Evolutionary conservation across 2,329 filamentous ascomycete genomes (phyloP).

Genomic region (Camptophora hylomeconis): DNA sequence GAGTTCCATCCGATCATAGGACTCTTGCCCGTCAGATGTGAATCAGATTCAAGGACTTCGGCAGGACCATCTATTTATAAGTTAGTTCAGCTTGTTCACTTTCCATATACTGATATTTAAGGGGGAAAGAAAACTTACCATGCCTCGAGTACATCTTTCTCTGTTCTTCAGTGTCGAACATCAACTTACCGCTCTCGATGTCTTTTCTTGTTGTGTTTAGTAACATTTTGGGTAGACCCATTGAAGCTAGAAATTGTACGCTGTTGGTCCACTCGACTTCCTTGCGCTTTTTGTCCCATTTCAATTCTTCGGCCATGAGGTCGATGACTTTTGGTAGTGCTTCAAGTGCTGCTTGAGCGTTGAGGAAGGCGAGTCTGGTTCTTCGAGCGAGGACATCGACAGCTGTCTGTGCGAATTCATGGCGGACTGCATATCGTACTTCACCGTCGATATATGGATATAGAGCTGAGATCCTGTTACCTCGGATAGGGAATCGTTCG

Average conservation of each 20-base stretch:
- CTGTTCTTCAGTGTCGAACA: conserved; percentile 29
- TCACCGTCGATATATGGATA: conserved; percentile 92
- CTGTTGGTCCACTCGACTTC: conserved; percentile 69
- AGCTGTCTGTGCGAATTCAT: conserved; percentile 86
- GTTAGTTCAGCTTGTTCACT: too few species aligned
- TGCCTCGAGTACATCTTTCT: conserved; percentile 28
- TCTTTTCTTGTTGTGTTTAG: conserved; percentile 42
- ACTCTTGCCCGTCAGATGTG: too few species aligned
- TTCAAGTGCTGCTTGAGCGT: conserved; percentile 80
- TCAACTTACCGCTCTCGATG: conserved; percentile 43
- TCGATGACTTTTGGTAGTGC: conserved; percentile 76
- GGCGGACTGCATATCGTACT: conserved; percentile 70
- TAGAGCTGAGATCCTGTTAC: conserved; percentile 62
- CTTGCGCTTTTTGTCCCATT: conserved; percentile 61
- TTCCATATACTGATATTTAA: too few species aligned
- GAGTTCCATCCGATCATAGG: too few species aligned
- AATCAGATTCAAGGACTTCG: too few species aligned
- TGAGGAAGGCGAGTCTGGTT: conserved; percentile 77
- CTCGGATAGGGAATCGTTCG: conserved; percentile 68
- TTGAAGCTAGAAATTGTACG: conserved; percentile 44
- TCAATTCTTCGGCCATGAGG: conserved; percentile 72
- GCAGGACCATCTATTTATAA: too few species aligned
- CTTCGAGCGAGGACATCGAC: conserved; percentile 77
- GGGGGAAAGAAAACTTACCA: conserved; percentile 29
- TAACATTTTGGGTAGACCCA: conserved; percentile 48